Base-by-base conservation (phyloP, 2,329 filamentous ascomycete species). In the Pyrenochaeta sp. region DNA sequence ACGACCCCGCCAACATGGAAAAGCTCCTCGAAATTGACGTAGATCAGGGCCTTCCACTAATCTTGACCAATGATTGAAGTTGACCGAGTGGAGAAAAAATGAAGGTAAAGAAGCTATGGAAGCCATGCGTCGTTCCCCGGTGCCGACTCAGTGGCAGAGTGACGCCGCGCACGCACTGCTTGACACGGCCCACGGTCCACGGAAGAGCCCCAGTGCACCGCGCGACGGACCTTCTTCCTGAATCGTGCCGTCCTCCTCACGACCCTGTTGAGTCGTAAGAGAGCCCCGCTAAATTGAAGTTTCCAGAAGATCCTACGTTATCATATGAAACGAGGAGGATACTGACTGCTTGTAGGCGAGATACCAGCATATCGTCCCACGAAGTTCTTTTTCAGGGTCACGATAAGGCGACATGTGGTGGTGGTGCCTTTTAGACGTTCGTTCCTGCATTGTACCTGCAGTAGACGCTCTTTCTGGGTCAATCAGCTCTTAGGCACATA, bases 81-180 rank as follows among this genome's bases (percentile, higher is more conserved):
- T 68, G 74, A 74, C 70, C 66, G 58, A 61, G 70, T 70, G 74
- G 68, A 69, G 69, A 59, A 36, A 36, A 54, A 54, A 47, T 45
- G 50, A 59, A 61, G 67, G 58, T 42, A 59, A 62, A 59, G 64
- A 65, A 62, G 69, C 73, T 71, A 73, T 72, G 75, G 75, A 75
- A 77, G 75, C 75, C 68, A 76, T 62, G 51, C 56, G 49, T 50
- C 57, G 62, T 77, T 78, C 76, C 76, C 76, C 76, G 76, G 70
- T 69, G 67, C 73, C 71, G 68, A 63, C 65, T 58, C 63, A 58
- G 57, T 72, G 72, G 71, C 70, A 69, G 61, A 61, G 62, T 61
- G 59, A 69, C 61, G 62, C 65, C 62, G 64, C 62, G 39, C 43
- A 13, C 32, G 12, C 32, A 36, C 32, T 53, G 59, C 51, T 63